Conservation (phyloP, 805 yeast species). For the Hanseniaspora clermontiae region DNA sequence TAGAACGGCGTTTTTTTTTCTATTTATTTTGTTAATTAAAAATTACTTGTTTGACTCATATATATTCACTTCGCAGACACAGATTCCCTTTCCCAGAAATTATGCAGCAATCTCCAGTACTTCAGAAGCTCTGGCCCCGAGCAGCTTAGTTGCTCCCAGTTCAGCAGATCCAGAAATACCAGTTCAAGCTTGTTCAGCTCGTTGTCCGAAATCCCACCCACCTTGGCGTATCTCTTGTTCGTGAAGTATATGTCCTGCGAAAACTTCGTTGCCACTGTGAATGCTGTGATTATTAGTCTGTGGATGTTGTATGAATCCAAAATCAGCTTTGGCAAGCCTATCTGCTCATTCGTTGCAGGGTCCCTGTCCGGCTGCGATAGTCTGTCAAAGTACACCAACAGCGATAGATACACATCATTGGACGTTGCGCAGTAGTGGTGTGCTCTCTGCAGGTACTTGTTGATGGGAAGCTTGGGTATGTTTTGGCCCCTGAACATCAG, state of each 20-base stretch:
- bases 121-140: constrained; percentile 2
- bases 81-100: constrained; percentile 8
- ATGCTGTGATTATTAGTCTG: constrained; percentile 82
- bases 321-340: constrained; percentile 52
- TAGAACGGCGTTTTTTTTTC: too few species aligned
- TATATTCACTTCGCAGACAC: background rate
- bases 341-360: constrained; percentile 43
- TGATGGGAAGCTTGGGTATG: constrained; percentile 86
- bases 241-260: constrained; percentile 90
- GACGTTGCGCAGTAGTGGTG: constrained; percentile 97
- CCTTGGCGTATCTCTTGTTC: constrained; percentile 86
- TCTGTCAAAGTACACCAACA: constrained; percentile 87
- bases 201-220: constrained; percentile 87
- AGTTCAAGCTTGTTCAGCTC: constrained; percentile 87
- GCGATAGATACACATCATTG: constrained; percentile 82
- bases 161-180: constrained; percentile 7
- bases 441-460: constrained; percentile 79
- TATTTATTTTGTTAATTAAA: too few species aligned
- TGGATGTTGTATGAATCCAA: constrained; percentile 95
- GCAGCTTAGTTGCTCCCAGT: constrained; percentile 8
- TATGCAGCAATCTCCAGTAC: constrained; percentile 7
- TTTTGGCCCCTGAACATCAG: constrained; percentile 89
- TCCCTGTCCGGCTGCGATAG: background rate
- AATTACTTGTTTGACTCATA: too few species aligned
- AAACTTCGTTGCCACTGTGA: constrained; percentile 89